These are phyloP conservation scores for Solanum etuberosum DNA, from an alignment of 257 asterid genomes.

Conservation along the genomic window DNA sequence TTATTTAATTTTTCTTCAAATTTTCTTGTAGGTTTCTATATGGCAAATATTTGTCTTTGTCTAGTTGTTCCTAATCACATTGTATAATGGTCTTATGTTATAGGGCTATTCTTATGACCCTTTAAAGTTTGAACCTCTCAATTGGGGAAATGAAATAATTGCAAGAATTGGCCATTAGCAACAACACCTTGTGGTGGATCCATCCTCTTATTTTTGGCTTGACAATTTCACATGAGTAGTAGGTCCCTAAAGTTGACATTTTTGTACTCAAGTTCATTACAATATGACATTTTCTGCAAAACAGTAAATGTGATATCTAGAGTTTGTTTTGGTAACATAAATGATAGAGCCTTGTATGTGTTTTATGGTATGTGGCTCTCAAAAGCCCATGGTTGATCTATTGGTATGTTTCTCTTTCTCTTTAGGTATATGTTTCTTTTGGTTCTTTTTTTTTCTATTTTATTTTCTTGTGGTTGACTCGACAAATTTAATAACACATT, in stretches of 20 bases:
- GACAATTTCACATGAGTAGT: neutral
- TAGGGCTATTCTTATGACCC: neutral
- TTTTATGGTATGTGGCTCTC: neutral
- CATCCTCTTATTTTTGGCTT: neutral
- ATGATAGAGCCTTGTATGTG: neutral
- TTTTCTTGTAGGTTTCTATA: neutral
- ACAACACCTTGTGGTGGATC: neutral
- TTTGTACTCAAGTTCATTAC: neutral
- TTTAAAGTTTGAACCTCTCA: neutral
- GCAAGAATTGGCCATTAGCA: neutral
- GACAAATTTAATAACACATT: too few relatives aligned
- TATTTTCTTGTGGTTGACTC: neutral
- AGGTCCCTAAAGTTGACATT: slow-evolving; percentile 4
- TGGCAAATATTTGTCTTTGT: neutral
- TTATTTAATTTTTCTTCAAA: neutral
- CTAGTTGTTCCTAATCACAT: neutral
- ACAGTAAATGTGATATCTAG: neutral
- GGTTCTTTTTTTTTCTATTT: neutral
- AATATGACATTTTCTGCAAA: neutral
- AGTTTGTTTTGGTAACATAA: neutral
- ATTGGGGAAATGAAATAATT: neutral
- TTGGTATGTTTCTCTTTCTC: neutral
- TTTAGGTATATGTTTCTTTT: neutral
- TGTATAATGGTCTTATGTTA: neutral
- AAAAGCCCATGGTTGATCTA: neutral